Evolutionary conservation across 345 rosid genomes (phyloP), one percentile per base, ranked within the genome.

Genomic region (Acer saccharum): DNA sequence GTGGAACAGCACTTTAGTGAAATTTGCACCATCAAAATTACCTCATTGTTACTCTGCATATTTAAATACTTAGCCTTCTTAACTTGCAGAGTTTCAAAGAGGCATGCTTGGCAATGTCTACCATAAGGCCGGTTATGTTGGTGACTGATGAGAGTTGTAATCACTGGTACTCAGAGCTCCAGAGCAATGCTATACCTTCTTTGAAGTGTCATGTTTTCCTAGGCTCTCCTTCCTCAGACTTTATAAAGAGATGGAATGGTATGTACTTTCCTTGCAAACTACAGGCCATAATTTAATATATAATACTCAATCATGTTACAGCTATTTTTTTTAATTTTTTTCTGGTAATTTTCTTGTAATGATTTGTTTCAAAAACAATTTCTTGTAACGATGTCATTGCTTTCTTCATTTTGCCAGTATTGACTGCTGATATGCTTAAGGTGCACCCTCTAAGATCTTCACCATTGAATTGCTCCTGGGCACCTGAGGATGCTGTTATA

Each of bases 401-500:
- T 72, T 73, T 21, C 73, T 74, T 84, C 17, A 65, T 67, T 81
- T 71, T 71, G 12, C 52, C 84, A 91, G 95, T 83, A 35, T 80
- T 89, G 71, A 81, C 91, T 23, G 78, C 76, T 39, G 90, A 88
- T 75, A 81, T 78, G 83, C 75, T 88, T 69, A 81, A 78, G 80
- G 82, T 76, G 25, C 14, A 64, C 20, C 17, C 23, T 0, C 18
- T 16, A 20, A 74, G 77, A 35, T 68, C 82, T 77, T 73, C 72
- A 25, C 67, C 80, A 29, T 9, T 77, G 29, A 75, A 80, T 65
- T 88, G 84, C 50, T 50, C 82, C 9, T 93, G 90, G 94, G 94
- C 96, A 65, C 88, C 92, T n/a, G 84, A 89, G 76, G 92, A 88
- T 23, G 93, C 94, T 70, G 92, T 83, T 6, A 21, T 95, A 67